phyloP scores from a whole-genome alignment of 768 basidiomycete species.

The Hygrocybe punicea region DNA sequence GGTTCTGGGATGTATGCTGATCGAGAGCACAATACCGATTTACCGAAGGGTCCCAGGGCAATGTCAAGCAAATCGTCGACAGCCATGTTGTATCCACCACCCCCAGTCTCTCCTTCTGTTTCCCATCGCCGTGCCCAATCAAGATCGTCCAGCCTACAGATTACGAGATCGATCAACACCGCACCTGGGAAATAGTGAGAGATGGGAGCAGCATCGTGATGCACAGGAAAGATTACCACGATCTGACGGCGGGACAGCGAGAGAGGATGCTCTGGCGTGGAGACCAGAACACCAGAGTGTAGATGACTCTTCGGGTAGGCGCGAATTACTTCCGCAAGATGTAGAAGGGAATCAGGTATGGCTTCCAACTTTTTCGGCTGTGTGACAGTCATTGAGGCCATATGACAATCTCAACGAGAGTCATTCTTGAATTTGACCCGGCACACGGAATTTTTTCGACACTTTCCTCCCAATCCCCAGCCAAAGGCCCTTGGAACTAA shows the following conservation, averaged over 20 bases:
- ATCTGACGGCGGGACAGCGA: background rate
- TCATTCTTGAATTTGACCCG: background rate
- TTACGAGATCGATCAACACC: conserved; percentile 11
- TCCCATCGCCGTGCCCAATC: background rate
- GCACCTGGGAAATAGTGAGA: background rate
- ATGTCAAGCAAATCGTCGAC: conserved; percentile 21
- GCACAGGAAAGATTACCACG: background rate
- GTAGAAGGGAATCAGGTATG: conserved; percentile 6
- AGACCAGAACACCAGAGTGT: background rate
- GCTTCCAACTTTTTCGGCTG: background rate
- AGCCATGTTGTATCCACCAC: conserved; percentile 2
- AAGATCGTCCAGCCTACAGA: background rate
- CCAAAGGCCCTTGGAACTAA: conserved; percentile 34
- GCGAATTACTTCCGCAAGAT: background rate
- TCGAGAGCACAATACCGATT: conserved; percentile 14
- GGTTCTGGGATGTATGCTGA: conserved; percentile 33
- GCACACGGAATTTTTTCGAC: conserved; percentile 24
- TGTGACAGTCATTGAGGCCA: background rate
- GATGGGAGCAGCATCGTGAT: conserved; percentile 1
- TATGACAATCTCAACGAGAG: background rate
- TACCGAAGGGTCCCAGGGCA: conserved; percentile 29
- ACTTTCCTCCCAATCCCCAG: background rate
- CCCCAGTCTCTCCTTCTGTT: conserved; percentile 3
- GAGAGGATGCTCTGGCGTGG: conserved; percentile 3
- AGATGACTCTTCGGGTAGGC: conserved; percentile 2